phyloP scores from a whole-genome alignment of 257 asterid species.

The Verbascum thapsus region DNA sequence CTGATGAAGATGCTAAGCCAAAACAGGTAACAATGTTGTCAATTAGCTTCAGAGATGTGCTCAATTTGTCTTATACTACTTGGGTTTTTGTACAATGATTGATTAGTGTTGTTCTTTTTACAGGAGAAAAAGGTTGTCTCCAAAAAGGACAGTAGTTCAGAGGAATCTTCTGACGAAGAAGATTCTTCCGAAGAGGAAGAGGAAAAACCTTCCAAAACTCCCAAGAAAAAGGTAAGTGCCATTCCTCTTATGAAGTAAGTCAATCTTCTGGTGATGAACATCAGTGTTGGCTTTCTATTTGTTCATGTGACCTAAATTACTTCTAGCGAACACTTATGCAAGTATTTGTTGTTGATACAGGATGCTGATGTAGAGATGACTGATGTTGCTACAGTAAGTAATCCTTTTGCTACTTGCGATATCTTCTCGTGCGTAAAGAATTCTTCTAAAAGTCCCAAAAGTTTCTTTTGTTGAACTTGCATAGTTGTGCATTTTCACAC shows the following conservation, averaged over 20 bases:
- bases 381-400: constrained; percentile 48
- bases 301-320: not conserved
- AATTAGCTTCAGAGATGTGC: too few relatives aligned
- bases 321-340: not conserved
- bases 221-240: constrained; percentile 26
- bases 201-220: constrained; percentile 30
- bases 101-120: constrained; percentile 18
- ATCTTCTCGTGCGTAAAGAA: not conserved
- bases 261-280: not conserved
- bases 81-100: too few relatives aligned
- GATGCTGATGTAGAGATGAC: constrained; percentile 58
- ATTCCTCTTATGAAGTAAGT: not conserved
- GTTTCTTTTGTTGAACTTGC: not conserved
- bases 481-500: not conserved
- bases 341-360: constrained; percentile 34
- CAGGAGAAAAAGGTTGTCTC: constrained; percentile 29
- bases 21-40: not conserved
- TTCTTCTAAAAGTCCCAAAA: too few relatives aligned
- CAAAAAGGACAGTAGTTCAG: constrained; percentile 39
- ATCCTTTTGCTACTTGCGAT: not conserved
- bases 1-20: too few relatives aligned
- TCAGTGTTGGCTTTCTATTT: not conserved
- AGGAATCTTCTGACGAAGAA: constrained; percentile 22
- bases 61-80: too few relatives aligned
- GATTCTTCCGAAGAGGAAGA: constrained; percentile 33